A percentile compares a stretch with the other conserved stretches of the same genome.
Conservation (phyloP, 1,139 yeast genomes). For the Pichia norvegensis region DNA sequence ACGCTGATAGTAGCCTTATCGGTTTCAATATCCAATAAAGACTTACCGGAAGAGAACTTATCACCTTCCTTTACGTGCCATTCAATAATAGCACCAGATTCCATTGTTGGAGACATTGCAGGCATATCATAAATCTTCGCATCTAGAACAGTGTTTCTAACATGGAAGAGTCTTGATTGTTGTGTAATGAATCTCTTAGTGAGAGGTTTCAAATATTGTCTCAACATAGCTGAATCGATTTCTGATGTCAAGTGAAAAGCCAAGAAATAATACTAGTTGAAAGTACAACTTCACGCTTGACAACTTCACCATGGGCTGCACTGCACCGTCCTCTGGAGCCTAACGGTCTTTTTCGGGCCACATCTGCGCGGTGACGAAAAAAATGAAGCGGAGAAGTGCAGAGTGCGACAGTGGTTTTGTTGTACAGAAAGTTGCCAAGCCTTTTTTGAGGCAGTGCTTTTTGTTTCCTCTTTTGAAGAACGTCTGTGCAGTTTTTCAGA, state of each 20-base stretch:
- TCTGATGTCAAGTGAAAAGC: not conserved
- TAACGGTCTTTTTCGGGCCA: not conserved
- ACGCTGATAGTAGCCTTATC: constrained; percentile 92
- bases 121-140: constrained; percentile 83
- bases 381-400: not conserved
- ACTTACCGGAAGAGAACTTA: constrained; percentile 73
- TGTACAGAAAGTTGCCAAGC: not conserved
- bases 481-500: not conserved
- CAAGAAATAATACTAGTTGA: too few relatives aligned
- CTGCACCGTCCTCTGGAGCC: not conserved
- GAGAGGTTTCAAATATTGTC: not conserved
- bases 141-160: constrained; percentile 21
- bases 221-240: not conserved
- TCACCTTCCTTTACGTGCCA: constrained; percentile 91
- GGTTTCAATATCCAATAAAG: constrained; percentile 80
- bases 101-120: constrained; percentile 99
- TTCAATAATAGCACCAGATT: constrained; percentile 89
- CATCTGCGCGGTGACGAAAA: not conserved
- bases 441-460: not conserved
- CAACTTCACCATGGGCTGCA: not conserved
- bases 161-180: constrained; percentile 5
- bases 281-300: not conserved
- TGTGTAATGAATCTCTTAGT: not conserved
- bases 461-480: not conserved
- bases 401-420: not conserved